Conservation (phyloP, 1,284 basidiomycete species). For the Malassezia brasiliensis region DNA sequence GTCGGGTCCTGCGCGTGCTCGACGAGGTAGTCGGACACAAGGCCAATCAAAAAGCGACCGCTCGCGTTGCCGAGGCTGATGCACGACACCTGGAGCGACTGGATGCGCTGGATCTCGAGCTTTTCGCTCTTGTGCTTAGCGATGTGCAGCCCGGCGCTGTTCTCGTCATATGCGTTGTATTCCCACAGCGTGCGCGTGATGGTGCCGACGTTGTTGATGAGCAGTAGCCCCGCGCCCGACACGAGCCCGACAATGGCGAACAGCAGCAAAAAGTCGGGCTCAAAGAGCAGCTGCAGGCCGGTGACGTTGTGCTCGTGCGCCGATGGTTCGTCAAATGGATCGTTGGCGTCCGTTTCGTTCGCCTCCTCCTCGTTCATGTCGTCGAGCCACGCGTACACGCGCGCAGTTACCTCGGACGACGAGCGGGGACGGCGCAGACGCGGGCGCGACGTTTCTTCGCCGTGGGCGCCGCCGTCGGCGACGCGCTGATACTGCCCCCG, state of each 20-base stretch:
- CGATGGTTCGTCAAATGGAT: constrained; percentile 1
- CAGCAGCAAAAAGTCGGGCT: constrained; percentile 65
- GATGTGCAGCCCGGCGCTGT: neutral
- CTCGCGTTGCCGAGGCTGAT: constrained; percentile 74
- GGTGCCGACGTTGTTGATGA: constrained; percentile 90
- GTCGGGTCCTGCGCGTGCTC: constrained; percentile 18
- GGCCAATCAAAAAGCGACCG: constrained; percentile 68
- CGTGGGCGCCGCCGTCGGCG: neutral
- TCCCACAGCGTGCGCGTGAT: constrained; percentile 76
- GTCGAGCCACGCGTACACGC: constrained; percentile 21
- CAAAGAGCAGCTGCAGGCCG: constrained; percentile 53
- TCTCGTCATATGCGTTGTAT: constrained; percentile 52
- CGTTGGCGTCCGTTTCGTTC: neutral
- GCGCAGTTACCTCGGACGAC: constrained; percentile 29
- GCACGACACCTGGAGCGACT: constrained; percentile 64
- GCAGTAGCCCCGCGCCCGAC: constrained; percentile 79
- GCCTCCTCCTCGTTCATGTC: constrained; percentile 1
- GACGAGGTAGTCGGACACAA: constrained; percentile 59
- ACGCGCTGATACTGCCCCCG: neutral
- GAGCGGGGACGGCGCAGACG: constrained; percentile 19
- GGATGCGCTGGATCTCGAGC: constrained; percentile 61
- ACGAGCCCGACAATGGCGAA: constrained; percentile 65
- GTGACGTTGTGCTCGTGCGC: constrained; percentile 49
- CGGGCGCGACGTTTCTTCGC: neutral
- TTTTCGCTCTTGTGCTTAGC: constrained; percentile 51